A percentile compares a stretch with the other conserved stretches of the same genome.
These are phyloP conservation scores for Termitomyces titanicus DNA, from an alignment of 768 basidiomycete genomes.

Conservation along the genomic window DNA sequence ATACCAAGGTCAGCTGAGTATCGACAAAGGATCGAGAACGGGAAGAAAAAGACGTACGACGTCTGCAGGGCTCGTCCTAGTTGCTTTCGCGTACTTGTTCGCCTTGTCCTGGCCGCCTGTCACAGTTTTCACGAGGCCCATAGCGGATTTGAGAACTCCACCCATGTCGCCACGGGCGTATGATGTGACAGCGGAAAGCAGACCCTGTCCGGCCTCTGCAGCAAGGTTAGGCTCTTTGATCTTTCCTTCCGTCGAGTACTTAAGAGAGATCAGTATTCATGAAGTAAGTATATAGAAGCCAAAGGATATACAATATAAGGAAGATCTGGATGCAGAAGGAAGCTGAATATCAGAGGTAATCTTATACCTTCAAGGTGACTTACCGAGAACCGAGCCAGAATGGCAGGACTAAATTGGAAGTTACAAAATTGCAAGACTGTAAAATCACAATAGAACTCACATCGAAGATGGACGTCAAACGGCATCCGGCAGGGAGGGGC, in stretches of 20 bases:
- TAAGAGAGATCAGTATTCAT: neutral
- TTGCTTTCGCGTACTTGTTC: slow-evolving; percentile 51
- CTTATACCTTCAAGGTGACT: slow-evolving; percentile 12
- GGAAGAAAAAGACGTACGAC: slow-evolving; percentile 49
- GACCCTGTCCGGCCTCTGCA: slow-evolving; percentile 82
- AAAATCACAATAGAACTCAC: slow-evolving; percentile 37
- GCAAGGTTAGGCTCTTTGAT: slow-evolving; percentile 91
- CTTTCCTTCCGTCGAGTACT: slow-evolving; percentile 95
- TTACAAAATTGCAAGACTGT: slow-evolving; percentile 2
- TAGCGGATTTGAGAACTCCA: slow-evolving; percentile 71
- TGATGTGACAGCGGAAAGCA: slow-evolving; percentile 73
- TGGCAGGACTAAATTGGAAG: slow-evolving; percentile 63
- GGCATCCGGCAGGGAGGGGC: slow-evolving; percentile 80
- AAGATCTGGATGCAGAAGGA: slow-evolving; percentile 42
- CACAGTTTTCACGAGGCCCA: slow-evolving; percentile 71
- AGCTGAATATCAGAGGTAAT: neutral
- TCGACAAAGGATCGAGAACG: neutral
- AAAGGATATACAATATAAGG: slow-evolving; percentile 54
- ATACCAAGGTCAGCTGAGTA: neutral
- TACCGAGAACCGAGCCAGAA: slow-evolving; percentile 85
- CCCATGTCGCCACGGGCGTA: slow-evolving; percentile 80
- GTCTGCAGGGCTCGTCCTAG: slow-evolving; percentile 80
- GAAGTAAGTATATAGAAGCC: neutral
- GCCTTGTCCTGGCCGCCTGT: slow-evolving; percentile 66
- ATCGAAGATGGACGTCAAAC: slow-evolving; percentile 80